Percentiles rank a stretch among this genome's conserved stretches.
Conservation (phyloP, 2,329 filamentous ascomycete genomes). For the Lachnellula arida region DNA sequence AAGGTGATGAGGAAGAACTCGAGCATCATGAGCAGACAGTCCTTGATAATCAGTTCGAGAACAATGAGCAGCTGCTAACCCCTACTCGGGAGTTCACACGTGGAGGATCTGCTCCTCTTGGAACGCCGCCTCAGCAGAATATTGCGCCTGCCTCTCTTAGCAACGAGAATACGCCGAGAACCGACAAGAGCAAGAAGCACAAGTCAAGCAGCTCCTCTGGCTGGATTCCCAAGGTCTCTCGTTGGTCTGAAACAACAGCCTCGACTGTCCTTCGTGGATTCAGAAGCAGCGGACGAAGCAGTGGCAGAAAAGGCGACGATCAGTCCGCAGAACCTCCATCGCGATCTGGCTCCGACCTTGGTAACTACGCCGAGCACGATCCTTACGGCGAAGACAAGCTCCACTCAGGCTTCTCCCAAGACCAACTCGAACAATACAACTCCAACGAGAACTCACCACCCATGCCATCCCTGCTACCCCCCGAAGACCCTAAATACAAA, state of each 20-base stretch:
- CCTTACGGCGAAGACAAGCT: constrained; percentile 58
- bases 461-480: constrained; percentile 26
- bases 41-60: constrained; percentile 51
- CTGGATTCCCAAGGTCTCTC: constrained; percentile 86
- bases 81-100: constrained; percentile 52
- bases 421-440: constrained; percentile 35
- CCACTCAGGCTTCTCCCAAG: constrained; percentile 51
- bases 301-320: constrained; percentile 56
- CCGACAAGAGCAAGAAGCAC: constrained; percentile 75
- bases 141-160: constrained; percentile 45
- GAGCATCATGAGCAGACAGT: constrained; percentile 42
- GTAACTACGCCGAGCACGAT: constrained; percentile 58
- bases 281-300: constrained; percentile 56
- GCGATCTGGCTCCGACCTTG: constrained; percentile 70
- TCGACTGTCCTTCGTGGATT: constrained; percentile 80
- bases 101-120: constrained; percentile 50
- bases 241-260: constrained; percentile 95
- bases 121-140: constrained; percentile 53
- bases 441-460: constrained; percentile 12
- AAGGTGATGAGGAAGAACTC: constrained; percentile 64
- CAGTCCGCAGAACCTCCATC: constrained; percentile 52
- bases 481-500: constrained; percentile 73
- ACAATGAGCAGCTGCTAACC: constrained; percentile 56
- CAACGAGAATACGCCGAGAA: constrained; percentile 71
- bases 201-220: constrained; percentile 77